Base-by-base conservation (phyloP, 2,329 filamentous ascomycete species). In the Celoporthe dispersa region DNA sequence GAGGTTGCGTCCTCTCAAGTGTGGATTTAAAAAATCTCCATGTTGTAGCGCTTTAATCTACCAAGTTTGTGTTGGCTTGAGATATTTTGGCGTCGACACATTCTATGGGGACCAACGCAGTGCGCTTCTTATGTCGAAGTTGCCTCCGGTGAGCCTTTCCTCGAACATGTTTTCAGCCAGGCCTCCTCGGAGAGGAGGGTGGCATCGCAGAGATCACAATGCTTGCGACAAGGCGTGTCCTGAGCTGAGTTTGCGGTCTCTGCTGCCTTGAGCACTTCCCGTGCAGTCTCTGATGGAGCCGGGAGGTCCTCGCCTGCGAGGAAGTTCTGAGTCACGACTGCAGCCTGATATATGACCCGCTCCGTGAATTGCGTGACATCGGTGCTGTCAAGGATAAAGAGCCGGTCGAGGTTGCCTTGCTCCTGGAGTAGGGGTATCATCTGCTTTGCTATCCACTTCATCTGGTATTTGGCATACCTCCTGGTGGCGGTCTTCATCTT, bases 391-490 rank as follows among this genome's bases (percentile, higher is more conserved):
- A 98, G 81, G 1, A 98, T 81, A 78, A 92, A 98, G 1, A 98
- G 82, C 48, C 83, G 87, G 31, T 86, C 79, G 65, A 88, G 77
- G 1, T 84, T 83, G 11, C 83, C 84, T 48, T 87, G 84, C 25
- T 88, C 85, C 51, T 82, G 84, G 37, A 96, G 82, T 0, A 90
- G 88, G 12, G 91, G 89, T 57, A 96, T 86, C 35, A 97, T 86
- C 77, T 97, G 97, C 74, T 91, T 88, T 22, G 91, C 88, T 68
- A 98, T 97, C 94, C 94, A 99, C 70, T 91, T 88, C 25, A 93
- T 83, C 79, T 99, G 96, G 9, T 91, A 89, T 71, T 90, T 92
- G 2, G 95, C 93, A 77, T 99, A 99, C 74, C 94, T 93, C 12
- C 94, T 87, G 0, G 94, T 99, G 2, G 92, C 92, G 6, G 88